Evolutionary conservation across 1,284 basidiomycete genomes (phyloP).

Genomic region (Ustilago cynodontis): DNA sequence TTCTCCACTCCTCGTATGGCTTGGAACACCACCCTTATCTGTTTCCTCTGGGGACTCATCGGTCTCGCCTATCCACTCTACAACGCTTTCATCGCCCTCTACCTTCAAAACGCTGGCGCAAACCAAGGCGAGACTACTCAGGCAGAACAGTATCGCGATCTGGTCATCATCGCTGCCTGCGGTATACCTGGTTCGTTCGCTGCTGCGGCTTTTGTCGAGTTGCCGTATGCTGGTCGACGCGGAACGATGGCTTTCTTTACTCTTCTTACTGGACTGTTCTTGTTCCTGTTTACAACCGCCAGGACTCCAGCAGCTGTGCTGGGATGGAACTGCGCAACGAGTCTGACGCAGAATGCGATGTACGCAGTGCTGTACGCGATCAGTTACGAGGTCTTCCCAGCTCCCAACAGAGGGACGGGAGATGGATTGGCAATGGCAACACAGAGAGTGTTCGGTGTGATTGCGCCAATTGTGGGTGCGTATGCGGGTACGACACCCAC

Average conservation of each 20-base stretch:
- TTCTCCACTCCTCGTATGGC: constrained; percentile 78
- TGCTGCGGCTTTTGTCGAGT: constrained; percentile 75
- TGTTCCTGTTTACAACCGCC: constrained; percentile 79
- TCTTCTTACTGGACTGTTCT: constrained; percentile 77
- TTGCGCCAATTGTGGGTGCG: constrained; percentile 78
- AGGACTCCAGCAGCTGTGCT: constrained; percentile 76
- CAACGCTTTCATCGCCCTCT: constrained; percentile 77
- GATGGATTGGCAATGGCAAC: constrained; percentile 77
- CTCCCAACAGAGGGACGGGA: constrained; percentile 79
- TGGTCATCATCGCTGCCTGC: constrained; percentile 76
- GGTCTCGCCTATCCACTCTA: constrained; percentile 81
- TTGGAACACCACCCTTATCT: constrained; percentile 76
- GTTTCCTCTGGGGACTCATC: constrained; percentile 78
- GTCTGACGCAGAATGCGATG: constrained; percentile 77
- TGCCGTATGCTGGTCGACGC: constrained; percentile 77
- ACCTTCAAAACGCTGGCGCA: constrained; percentile 73
- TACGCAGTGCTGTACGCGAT: constrained; percentile 79
- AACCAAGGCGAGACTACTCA: constrained; percentile 68
- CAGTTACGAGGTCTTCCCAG: constrained; percentile 78
- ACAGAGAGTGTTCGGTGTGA: constrained; percentile 77
- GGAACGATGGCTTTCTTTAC: constrained; percentile 77
- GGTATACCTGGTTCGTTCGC: constrained; percentile 76
- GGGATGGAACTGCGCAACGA: constrained; percentile 79
- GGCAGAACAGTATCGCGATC: constrained; percentile 76
- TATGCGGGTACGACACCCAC: constrained; percentile 72